Evolutionary conservation across 2,329 filamentous ascomycete species (phyloP), one percentile per base, ranked within the genome.

Genomic region (Xylaria sp.): DNA sequence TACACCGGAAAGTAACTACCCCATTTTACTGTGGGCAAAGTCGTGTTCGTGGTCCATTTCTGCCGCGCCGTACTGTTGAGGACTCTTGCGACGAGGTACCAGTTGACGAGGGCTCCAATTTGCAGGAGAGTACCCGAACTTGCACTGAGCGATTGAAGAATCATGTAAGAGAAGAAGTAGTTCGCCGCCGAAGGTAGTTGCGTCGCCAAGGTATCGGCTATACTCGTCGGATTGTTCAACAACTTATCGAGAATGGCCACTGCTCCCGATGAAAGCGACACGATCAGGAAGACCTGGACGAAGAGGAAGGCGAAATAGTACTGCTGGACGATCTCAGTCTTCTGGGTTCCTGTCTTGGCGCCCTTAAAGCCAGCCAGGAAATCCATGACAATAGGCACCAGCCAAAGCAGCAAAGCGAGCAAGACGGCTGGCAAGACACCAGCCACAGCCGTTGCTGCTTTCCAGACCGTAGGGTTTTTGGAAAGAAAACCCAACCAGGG

Each of bases 111-210:
- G 2, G 86, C 84, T n/a, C 84, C 85, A 23, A 96, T 83, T 70
- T 97, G 94, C 10, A 97, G 78, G 3, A 97, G 79, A 0, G 91
- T 93, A 73, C 90, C 92, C 1, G 93, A 93, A 73, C 92, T 96
- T 63, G 91, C 92, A 63, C 91, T 92, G 68, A 97, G 81, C 0
- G 92, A 91, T 70, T 97, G 94, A 8, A 99, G 86, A 71, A 97
- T 88, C 86, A 99, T 92, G 81, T 99, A 99, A 0, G 91, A 93
- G 80, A 97, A 97, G 79, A 97, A 99, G 75, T 97, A 99, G 71
- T 97, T 96, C 67, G 91, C 89, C 0, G 92, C 88, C 66, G 85
- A 89, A 1, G 94, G 94, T 4, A 99, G 78, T 61, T 92, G 94
- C 9, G 79, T 73, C 0, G 93, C 93, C 34, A 99, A 77, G 0